Evolutionary conservation across 2,329 filamentous ascomycete genomes (phyloP).

Genomic region (Dothidotthia symphoricarpi): DNA sequence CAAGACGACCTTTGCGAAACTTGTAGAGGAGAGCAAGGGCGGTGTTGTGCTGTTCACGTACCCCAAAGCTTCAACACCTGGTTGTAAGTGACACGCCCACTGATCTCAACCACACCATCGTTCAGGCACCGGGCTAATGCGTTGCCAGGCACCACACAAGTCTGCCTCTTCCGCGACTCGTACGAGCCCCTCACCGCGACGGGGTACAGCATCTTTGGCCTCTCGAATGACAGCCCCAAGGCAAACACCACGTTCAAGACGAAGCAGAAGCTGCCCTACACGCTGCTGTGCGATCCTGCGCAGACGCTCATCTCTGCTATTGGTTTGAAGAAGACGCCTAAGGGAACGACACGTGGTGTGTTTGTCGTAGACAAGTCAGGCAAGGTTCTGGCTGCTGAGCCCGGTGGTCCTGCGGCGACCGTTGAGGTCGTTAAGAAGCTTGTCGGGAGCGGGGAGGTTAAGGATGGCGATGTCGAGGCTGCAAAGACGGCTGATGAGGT

Average conservation of each 20-base stretch:
- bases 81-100: conserved; percentile 65
- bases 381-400: conserved; percentile 71
- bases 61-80: conserved; percentile 88
- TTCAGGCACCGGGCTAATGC: too few relatives aligned
- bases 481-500: conserved; percentile 47
- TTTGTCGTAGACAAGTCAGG: conserved; percentile 82
- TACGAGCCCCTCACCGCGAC: conserved; percentile 72
- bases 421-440: conserved; percentile 73
- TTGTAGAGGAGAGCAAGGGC: conserved; percentile 77
- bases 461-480: conserved; percentile 26
- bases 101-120: not conserved
- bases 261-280: conserved; percentile 86
- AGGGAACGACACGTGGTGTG: conserved; percentile 79
- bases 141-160: conserved; percentile 79
- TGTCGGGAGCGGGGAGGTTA: conserved; percentile 39
- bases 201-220: conserved; percentile 83
- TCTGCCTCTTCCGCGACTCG: conserved; percentile 85
- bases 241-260: conserved; percentile 90
- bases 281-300: conserved; percentile 78
- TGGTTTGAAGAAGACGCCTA: conserved; percentile 82
- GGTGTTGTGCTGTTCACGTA: conserved; percentile 95
- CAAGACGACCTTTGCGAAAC: conserved; percentile 73
- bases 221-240: conserved; percentile 84
- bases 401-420: conserved; percentile 75
- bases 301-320: conserved; percentile 77